phyloP scores from a whole-genome alignment of 169 alveolate species.

The Toxoplasma gondii region DNA sequence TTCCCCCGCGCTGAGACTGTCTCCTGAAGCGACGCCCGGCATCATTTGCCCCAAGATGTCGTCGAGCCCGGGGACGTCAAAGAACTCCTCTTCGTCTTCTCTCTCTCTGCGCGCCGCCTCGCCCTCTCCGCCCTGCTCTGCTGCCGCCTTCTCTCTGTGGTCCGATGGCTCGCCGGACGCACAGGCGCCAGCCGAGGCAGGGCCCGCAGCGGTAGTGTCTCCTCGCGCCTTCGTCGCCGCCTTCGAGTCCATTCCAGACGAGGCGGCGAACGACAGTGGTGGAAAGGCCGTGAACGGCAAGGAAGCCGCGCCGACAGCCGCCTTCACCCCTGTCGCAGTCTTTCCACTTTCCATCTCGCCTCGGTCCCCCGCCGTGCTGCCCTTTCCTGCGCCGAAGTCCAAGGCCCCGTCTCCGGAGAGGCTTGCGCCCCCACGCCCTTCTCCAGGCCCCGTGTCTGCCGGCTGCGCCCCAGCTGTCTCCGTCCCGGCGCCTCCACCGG shows the following conservation, averaged over 20 bases:
- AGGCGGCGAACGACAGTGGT: background rate
- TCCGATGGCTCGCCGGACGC: background rate
- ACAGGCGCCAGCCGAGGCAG: background rate
- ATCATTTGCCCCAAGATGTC: background rate
- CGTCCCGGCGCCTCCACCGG: too few species aligned
- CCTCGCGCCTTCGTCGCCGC: conserved; percentile 45
- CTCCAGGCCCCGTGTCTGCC: background rate
- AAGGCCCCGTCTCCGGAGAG: background rate
- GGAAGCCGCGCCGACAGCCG: background rate
- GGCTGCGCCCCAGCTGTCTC: background rate
- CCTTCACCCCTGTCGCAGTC: background rate
- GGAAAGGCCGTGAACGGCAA: conserved; percentile 26
- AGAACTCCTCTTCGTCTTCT: conserved; percentile 27
- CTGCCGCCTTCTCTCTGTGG: background rate
- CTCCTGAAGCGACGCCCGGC: background rate
- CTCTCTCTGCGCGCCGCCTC: background rate
- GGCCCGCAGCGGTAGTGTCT: conserved; percentile 44
- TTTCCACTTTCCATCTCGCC: background rate
- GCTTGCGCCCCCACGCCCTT: too few species aligned
- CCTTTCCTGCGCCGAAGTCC: background rate
- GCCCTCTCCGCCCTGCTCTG: background rate
- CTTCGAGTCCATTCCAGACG: background rate
- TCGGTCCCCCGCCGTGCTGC: background rate
- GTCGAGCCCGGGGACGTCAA: conserved; percentile 39
- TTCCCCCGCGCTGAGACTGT: background rate